Conservation (phyloP, 2,329 filamentous ascomycete species). For the Pleomassaria siparia region DNA sequence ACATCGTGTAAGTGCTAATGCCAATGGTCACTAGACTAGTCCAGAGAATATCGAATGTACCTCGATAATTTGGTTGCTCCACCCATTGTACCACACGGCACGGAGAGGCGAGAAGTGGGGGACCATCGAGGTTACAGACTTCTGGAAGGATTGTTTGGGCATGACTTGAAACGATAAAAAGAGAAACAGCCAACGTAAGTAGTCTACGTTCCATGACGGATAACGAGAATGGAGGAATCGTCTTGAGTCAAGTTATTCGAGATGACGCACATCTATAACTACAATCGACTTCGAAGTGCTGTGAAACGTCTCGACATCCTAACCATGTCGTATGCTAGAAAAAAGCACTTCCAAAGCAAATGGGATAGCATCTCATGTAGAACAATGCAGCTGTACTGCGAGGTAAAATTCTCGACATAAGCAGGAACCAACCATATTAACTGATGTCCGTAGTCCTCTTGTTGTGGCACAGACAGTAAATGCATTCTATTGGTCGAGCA, state of each 20-base stretch:
- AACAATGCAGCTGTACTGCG: too few species aligned
- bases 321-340: too few species aligned
- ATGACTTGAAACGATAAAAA: neutral
- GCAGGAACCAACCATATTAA: too few species aligned
- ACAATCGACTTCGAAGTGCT: too few species aligned
- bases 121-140: neutral
- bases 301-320: too few species aligned
- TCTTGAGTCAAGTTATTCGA: too few species aligned
- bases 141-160: neutral
- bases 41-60: slow-evolving; percentile 35
- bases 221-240: too few species aligned
- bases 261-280: too few species aligned
- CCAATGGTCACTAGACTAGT: slow-evolving; percentile 37
- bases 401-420: too few species aligned
- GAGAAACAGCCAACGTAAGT: neutral
- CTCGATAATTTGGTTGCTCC: slow-evolving; percentile 27
- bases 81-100: slow-evolving; percentile 13
- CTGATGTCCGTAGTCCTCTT: neutral
- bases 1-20: slow-evolving; percentile 39
- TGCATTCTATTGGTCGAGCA: neutral
- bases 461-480: neutral
- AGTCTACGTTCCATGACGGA: too few species aligned
- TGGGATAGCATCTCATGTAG: too few species aligned
- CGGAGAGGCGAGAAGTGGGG: neutral
- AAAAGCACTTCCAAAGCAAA: too few species aligned